Conservation (phyloP, 352 stramenopile genomes). For the Phytophthora pisi region DNA sequence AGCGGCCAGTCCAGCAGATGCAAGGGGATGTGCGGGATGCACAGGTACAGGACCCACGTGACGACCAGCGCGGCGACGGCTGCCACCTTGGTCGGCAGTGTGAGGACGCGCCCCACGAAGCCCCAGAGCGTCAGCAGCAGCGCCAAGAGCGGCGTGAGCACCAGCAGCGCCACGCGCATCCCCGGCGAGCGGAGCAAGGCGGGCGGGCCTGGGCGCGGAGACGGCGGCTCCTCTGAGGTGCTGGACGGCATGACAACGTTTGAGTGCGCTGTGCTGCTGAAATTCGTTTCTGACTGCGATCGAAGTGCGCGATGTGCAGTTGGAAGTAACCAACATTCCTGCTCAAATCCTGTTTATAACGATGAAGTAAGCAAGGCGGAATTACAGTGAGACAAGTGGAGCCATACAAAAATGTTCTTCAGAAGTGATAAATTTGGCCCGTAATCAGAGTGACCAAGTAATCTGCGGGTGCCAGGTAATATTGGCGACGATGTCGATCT, state of each 20-base stretch:
- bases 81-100: constrained; percentile 43
- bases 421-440: background rate
- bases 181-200: constrained; percentile 18
- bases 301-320: background rate
- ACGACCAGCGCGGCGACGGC: constrained; percentile 29
- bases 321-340: constrained; percentile 14
- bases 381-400: no score
- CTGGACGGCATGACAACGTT: constrained; percentile 11
- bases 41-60: constrained; percentile 61
- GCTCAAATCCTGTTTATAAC: background rate
- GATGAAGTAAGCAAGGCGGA: no score
- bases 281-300: constrained; percentile 24
- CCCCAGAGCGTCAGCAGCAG: constrained; percentile 64
- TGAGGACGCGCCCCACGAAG: constrained; percentile 54
- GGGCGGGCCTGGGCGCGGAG: constrained; percentile 23
- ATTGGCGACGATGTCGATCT: background rate
- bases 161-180: constrained; percentile 39
- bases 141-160: constrained; percentile 52
- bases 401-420: background rate
- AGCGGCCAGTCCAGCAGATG: constrained; percentile 64
- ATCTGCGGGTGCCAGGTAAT: background rate
- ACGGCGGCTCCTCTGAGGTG: constrained; percentile 5
- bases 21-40: constrained; percentile 51
- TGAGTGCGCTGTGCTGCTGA: background rate
- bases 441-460: background rate